phyloP scores from a whole-genome alignment of 306 rosid genomes.

The Psophocarpus tetragonolobus region DNA sequence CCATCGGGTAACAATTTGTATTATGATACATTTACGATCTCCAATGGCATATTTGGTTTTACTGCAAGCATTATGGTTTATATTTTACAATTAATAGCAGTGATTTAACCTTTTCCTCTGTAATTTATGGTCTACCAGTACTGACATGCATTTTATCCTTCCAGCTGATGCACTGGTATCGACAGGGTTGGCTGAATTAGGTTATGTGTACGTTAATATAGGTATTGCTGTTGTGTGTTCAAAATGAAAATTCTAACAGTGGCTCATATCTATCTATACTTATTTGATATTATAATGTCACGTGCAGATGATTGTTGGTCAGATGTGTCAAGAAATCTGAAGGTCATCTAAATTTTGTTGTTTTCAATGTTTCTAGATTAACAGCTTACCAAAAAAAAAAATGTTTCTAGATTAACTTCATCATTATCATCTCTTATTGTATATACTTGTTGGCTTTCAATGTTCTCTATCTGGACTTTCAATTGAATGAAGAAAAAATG shows the following conservation, averaged over 20 bases:
- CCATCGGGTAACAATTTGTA: neutral
- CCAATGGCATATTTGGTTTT: neutral
- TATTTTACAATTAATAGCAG: neutral
- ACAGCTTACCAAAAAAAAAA: too few relatives aligned
- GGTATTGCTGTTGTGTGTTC: slow-evolving; percentile 51
- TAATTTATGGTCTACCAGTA: slow-evolving; percentile 7
- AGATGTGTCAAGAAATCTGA: slow-evolving; percentile 42
- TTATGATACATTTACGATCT: neutral
- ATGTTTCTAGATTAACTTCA: neutral
- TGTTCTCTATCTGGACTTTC: slow-evolving; percentile 28
- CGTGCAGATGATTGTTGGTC: slow-evolving; percentile 98
- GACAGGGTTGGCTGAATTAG: slow-evolving; percentile 86
- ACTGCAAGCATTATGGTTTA: slow-evolving; percentile 8
- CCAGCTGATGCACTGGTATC: slow-evolving; percentile 94
- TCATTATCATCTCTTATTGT: neutral
- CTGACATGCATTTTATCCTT: slow-evolving; percentile 38
- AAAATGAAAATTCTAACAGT: slow-evolving; percentile 13
- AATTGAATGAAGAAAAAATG: neutral
- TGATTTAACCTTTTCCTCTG: neutral
- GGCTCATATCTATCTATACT: slow-evolving; percentile 18
- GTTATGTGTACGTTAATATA: slow-evolving; percentile 80
- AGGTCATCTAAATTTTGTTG: slow-evolving; percentile 53
- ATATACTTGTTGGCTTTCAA: slow-evolving; percentile 11
- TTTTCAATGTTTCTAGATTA: neutral
- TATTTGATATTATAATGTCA: slow-evolving; percentile 25